Conservation (phyloP, 495 filamentous ascomycete species). For the Amniculicola lignicola region DNA sequence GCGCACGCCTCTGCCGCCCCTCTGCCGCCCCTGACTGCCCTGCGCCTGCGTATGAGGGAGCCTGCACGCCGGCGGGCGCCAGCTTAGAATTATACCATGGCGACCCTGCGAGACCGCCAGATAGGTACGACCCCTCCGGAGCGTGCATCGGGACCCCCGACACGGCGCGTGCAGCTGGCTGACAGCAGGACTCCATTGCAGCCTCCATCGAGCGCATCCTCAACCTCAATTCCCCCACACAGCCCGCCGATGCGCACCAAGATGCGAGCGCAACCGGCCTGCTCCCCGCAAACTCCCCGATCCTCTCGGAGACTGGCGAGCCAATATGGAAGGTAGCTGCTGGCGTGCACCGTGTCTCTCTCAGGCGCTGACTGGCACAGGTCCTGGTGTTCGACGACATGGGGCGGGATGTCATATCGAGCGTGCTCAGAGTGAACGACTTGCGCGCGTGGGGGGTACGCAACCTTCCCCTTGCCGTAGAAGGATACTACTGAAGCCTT, state of each 20-base stretch:
- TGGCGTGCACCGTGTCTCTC: background rate
- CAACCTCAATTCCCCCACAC: conserved; percentile 70
- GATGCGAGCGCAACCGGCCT: conserved; percentile 57
- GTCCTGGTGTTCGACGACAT: conserved; percentile 65
- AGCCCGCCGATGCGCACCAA: conserved; percentile 55
- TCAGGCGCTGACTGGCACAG: background rate
- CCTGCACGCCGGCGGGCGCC: conserved; percentile 24
- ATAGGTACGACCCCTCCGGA: conserved; percentile 62
- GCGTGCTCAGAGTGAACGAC: conserved; percentile 89
- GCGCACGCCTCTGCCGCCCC: background rate
- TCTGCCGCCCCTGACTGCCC: background rate
- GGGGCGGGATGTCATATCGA: conserved; percentile 81
- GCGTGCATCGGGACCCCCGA: too few relatives aligned
- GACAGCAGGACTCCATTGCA: conserved; percentile 45
- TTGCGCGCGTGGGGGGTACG: conserved; percentile 75
- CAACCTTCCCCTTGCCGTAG: background rate
- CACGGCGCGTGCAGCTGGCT: too few relatives aligned
- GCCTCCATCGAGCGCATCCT: conserved; percentile 94
- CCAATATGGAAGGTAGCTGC: conserved; percentile 65
- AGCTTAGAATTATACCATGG: conserved; percentile 53
- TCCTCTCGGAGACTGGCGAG: conserved; percentile 84
- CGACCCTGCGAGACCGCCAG: conserved; percentile 91
- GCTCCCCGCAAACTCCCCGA: conserved; percentile 67
- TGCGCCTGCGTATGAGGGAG: conserved; percentile 28
- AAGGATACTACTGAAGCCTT: background rate